Percentiles rank a stretch among this genome's conserved stretches.
These are phyloP conservation scores for Punica granatum DNA, from an alignment of 345 rosid species.

Conservation along the genomic window DNA sequence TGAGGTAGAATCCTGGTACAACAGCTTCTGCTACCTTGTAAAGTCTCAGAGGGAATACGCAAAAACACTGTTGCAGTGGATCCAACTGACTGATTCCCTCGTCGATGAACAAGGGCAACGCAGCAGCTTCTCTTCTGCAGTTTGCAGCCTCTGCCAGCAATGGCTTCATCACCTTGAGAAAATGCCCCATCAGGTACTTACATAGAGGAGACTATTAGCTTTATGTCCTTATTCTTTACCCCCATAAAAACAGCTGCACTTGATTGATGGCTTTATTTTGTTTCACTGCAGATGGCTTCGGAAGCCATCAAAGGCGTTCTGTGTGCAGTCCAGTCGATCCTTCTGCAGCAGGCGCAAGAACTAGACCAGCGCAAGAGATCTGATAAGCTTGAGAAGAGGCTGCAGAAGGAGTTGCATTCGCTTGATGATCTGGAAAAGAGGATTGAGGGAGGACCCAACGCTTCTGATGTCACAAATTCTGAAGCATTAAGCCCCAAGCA, in stretches of 20 bases:
- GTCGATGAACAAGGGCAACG: constrained; percentile 35
- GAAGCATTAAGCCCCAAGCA: constrained; percentile 51
- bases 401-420: constrained; percentile 50
- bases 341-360: constrained; percentile 57
- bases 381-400: constrained; percentile 14
- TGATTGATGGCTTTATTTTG: too few relatives aligned
- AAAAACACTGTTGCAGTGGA: constrained; percentile 59
- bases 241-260: too few relatives aligned
- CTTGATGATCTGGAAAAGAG: constrained; percentile 58
- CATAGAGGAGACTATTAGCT: too few relatives aligned
- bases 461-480: constrained; percentile 19
- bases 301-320: constrained; percentile 63
- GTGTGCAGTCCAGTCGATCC: constrained; percentile 45
- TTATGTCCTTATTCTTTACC: too few relatives aligned
- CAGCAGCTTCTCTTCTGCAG: constrained; percentile 34
- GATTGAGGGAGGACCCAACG: constrained; percentile 28
- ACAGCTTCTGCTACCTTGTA: constrained; percentile 64
- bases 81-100: constrained; percentile 50
- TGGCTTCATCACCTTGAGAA: constrained; percentile 59
- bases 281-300: constrained; percentile 44
- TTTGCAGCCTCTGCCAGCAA: constrained; percentile 51
- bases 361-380: constrained; percentile 33
- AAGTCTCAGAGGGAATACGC: constrained; percentile 61
- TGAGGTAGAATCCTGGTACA: constrained; percentile 66
- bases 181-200: constrained; percentile 66